A percentile compares a stretch with the other conserved stretches of the same genome.
These are phyloP conservation scores for Malania oleifera DNA, from an alignment of 164 flowering plant genomes.

Conservation along the genomic window DNA sequence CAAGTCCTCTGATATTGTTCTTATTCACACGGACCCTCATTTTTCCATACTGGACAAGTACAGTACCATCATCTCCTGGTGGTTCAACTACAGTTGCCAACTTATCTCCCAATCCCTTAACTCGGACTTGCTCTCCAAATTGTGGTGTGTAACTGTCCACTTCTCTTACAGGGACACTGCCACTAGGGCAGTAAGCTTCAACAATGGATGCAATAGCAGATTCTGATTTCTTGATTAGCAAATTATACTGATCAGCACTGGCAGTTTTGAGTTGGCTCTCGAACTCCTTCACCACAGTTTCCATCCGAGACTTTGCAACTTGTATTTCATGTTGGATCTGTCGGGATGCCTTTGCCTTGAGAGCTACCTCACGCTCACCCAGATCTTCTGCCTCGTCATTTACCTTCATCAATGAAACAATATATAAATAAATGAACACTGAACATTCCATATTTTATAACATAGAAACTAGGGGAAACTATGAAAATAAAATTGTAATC, in stretches of 20 bases:
- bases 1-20: constrained; percentile 37
- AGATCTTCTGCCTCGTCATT: constrained; percentile 64
- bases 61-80: constrained; percentile 53
- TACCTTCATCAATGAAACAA: constrained; percentile 39
- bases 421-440: constrained; percentile 1
- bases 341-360: constrained; percentile 54
- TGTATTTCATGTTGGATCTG: constrained; percentile 42
- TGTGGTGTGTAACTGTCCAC: constrained; percentile 37
- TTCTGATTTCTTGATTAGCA: constrained; percentile 56
- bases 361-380: constrained; percentile 54
- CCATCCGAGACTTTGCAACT: constrained; percentile 48
- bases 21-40: constrained; percentile 55
- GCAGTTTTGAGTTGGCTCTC: constrained; percentile 45
- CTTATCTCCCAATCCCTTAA: constrained; percentile 62
- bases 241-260: constrained; percentile 40
- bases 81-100: constrained; percentile 72
- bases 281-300: constrained; percentile 49
- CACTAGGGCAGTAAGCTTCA: constrained; percentile 33
- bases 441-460: too few relatives aligned
- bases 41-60: constrained; percentile 73
- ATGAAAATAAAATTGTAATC: constrained; percentile 3
- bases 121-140: constrained; percentile 65
- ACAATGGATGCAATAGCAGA: constrained; percentile 60
- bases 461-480: too few relatives aligned
- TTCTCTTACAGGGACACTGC: constrained; percentile 19